Evolutionary conservation across 2,329 filamentous ascomycete genomes (phyloP).

Genomic region (Pleoardoris graminearum): DNA sequence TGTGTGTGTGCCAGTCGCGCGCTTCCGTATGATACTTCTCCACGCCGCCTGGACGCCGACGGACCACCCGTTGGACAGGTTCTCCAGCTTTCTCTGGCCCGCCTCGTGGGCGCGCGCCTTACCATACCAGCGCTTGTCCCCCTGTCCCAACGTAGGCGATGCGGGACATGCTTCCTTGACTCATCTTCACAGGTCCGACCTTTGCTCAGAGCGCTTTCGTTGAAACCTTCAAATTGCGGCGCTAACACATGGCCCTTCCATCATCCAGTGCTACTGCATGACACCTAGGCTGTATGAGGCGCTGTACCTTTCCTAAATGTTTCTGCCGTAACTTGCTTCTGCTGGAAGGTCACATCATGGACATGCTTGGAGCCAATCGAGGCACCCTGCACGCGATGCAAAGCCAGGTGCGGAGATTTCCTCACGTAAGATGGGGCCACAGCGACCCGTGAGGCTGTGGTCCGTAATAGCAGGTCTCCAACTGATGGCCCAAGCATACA

Average conservation of each 20-base stretch:
- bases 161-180: constrained; percentile 28
- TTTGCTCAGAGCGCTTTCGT: constrained; percentile 18
- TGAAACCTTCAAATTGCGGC: constrained; percentile 40
- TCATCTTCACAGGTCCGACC: constrained; percentile 34
- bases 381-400: constrained; percentile 23
- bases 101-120: constrained; percentile 40
- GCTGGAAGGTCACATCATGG: constrained; percentile 23
- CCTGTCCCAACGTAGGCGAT: constrained; percentile 31
- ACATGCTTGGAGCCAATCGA: constrained; percentile 28
- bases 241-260: constrained; percentile 32
- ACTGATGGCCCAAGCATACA: constrained; percentile 18
- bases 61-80: constrained; percentile 32
- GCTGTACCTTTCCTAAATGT: constrained; percentile 24
- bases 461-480: constrained; percentile 12
- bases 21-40: constrained; percentile 38
- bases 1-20: constrained; percentile 40
- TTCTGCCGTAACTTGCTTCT: constrained; percentile 26
- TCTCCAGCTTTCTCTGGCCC: constrained; percentile 35
- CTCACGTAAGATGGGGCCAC: constrained; percentile 19
- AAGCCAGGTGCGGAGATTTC: constrained; percentile 36
- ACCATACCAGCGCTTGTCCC: constrained; percentile 36
- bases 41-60: constrained; percentile 26
- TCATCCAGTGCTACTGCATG: constrained; percentile 25
- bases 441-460: constrained; percentile 20
- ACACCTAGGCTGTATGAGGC: constrained; percentile 28